phyloP scores from a whole-genome alignment of 305 asterid genomes.

The Fraxinus platypoda region DNA sequence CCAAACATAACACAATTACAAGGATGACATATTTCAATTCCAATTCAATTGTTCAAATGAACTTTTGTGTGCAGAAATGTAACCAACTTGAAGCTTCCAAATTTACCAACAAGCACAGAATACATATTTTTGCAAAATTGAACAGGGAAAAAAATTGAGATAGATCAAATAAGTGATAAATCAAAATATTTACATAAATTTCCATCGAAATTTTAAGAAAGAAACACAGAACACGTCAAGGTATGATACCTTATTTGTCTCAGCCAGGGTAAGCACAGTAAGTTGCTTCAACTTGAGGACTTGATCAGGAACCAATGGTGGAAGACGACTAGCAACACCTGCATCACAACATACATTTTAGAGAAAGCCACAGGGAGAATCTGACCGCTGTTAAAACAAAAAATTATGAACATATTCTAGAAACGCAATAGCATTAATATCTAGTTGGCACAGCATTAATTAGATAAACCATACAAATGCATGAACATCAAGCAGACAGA shows the following conservation, averaged over 20 bases:
- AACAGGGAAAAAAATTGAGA: not conserved
- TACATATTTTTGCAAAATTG: not conserved
- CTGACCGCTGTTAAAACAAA: not conserved
- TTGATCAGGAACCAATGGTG: slow-evolving; percentile 83
- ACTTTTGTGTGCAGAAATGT: not conserved
- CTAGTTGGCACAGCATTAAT: not conserved
- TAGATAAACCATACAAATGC: not conserved
- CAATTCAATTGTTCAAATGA: not conserved
- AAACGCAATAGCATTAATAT: slow-evolving; percentile 11
- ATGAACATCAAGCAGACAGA: not conserved
- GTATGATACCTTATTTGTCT: slow-evolving; percentile 76
- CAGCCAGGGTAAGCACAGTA: slow-evolving; percentile 92
- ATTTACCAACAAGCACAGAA: slow-evolving; percentile 7
- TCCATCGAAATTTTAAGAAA: slow-evolving; percentile 4
- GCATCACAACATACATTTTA: slow-evolving; percentile 25
- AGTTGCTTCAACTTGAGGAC: slow-evolving; percentile 93
- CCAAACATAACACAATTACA: not conserved
- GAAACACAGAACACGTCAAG: slow-evolving; percentile 4
- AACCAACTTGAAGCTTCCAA: slow-evolving; percentile 11
- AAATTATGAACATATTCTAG: not conserved
- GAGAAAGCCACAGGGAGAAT: slow-evolving; percentile 9
- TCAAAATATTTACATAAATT: not conserved
- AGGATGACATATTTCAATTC: not conserved
- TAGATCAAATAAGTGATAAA: slow-evolving; percentile 1
- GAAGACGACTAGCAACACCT: slow-evolving; percentile 65